Percentiles rank a stretch among this genome's conserved stretches.
Evolutionary conservation across 805 yeast species (phyloP).

Genomic region (Starmerella geochares): DNA sequence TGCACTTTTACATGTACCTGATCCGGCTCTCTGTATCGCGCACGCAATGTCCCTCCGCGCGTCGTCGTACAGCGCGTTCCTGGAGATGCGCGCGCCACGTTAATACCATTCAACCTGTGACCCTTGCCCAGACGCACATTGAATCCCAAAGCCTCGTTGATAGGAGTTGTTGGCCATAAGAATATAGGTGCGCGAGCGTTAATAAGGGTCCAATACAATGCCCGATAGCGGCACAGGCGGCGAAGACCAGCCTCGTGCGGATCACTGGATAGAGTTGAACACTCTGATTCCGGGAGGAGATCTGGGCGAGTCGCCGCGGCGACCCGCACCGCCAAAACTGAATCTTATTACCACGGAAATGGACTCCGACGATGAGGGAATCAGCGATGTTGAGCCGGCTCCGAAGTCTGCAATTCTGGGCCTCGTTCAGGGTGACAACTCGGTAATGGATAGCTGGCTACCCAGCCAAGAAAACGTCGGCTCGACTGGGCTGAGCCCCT

Average conservation of each 20-base stretch:
- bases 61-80: too few relatives aligned
- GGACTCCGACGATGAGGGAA: not conserved
- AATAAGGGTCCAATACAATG: not conserved
- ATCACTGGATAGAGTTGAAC: conserved; percentile 15
- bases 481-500: not conserved
- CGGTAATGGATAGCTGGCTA: conserved; percentile 17
- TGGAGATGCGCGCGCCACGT: not conserved
- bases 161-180: not conserved
- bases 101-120: not conserved
- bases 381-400: not conserved
- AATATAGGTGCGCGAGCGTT: not conserved
- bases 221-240: not conserved
- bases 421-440: conserved; percentile 9
- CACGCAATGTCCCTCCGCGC: too few relatives aligned
- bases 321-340: conserved; percentile 14
- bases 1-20: too few relatives aligned
- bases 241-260: conserved; percentile 1
- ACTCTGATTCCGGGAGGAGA: not conserved
- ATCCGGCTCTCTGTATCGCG: too few relatives aligned
- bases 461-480: not conserved
- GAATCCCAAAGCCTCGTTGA: conserved; percentile 1
- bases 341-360: conserved; percentile 19
- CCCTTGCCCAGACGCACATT: not conserved
- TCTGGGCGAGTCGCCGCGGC: not conserved
- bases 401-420: conserved; percentile 22